Evolutionary conservation across 805 yeast genomes (phyloP), one percentile per base, ranked within the genome.

Genomic region (Lachancea thermotolerans): DNA sequence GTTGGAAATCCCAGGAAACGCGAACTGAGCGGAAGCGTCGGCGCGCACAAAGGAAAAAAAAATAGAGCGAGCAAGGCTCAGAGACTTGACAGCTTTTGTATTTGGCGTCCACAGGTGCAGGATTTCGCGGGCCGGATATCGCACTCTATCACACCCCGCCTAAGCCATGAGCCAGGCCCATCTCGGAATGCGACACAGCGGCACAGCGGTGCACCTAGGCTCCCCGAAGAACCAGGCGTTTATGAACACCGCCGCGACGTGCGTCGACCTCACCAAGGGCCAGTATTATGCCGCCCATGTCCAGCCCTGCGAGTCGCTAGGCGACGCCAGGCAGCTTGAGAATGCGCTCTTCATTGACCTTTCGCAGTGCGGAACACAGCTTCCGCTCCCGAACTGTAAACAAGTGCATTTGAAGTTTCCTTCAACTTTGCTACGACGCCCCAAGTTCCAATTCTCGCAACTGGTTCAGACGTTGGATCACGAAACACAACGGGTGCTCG

Each of bases 391-490:
- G 18, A 50, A 52, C 28, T 41, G 54, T n/a, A 44, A 52, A 18
- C 51, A 51, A 30, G 49, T 60, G 15, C 65, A 62, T 46, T 42
- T 63, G 18, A 55, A 57, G 16, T 54, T 62, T 34, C 68, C 68
- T 4, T 57, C 60, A 15, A 64, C 68, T 1, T 42, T 64, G 31
- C 47, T 64, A 25, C 57, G 53, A 44, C 60, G 68, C 37, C 59
- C 64, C 1, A 55, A 56, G 12, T 56, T 56, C 39, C 55, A 51
- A 35, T 60, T 64, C 41, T 52, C 49, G 18, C 63, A 57, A 29
- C 44, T 64, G 35, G 39, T 60, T 10, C 51, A 54, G 27, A 54
- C 63, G 1, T 50, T 56, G 14, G 44, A 47, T 18, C 35, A 37
- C 34, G 40, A 45, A 14, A 47, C 47, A 21, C 50, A 47, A 37